Base-by-base conservation (phyloP, 371 early-diverging fungal species). In the Chytridiales sp. region DNA sequence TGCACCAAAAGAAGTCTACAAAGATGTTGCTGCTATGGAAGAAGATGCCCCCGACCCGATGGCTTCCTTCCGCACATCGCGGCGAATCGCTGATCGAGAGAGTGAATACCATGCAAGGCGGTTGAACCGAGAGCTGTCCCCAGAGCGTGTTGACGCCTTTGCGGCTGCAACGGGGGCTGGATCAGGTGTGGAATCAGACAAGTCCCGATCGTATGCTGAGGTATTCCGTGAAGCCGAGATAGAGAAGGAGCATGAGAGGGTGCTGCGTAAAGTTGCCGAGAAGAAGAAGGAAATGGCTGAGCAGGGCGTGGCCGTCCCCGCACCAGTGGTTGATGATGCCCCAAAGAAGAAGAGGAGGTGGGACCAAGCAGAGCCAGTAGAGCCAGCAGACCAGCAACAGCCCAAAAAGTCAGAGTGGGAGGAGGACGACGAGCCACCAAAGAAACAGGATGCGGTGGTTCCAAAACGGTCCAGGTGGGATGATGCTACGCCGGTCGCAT, bases 101-200 rank as follows among this genome's bases (percentile, higher is more conserved):
- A 84, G 82, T 70, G 93, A 94, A 50, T 95, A 97, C 61, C 87
- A 89, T 43, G 59, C 58, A 41, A 85, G 91, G 31, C 75, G 94
- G 34, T 83, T 85, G 55, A 83, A 83, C 46, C 83, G 98, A 8
- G 79, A 79, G 55, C 81, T 97, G 24, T 94, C 95, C 11, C 94
- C 95, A 1, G 88, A 87, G 49, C 81, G 95, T 15, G 79, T 72
- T 32, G 96, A 97, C 69, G 88, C 93, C 0, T 94, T 96, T 67
- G 46, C 61, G 39, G 66, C 67, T 1, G 76, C 61, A 8, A 65
- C 54, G 2, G 59, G 49, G 21, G 75, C 59, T 1, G 77, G 77
- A 21, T 34, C 59, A 32, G 61, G 53, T 22, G 62, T 39, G 51
- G 69, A 27, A 61, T 76, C 27, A 24, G 66, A 44, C 3, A 79